Percentiles rank a stretch among this genome's conserved stretches.
These are phyloP conservation scores for Chaetomiaceae sp. DNA, from an alignment of 2,329 filamentous ascomycete species.

Conservation along the genomic window DNA sequence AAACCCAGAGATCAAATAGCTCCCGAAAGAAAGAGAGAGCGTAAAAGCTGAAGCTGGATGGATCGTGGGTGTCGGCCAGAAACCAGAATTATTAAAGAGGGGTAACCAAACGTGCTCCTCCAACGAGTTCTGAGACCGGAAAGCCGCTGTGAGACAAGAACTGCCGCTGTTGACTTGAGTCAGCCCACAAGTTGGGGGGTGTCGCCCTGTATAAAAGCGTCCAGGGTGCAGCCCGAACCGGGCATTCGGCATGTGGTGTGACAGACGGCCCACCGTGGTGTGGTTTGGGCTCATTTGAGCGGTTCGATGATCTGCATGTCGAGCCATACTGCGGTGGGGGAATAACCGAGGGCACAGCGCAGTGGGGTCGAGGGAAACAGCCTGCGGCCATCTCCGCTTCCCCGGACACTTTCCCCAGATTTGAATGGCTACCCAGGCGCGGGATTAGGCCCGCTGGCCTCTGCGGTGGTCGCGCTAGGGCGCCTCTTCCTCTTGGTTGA, in stretches of 20 bases:
- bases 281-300: slow-evolving; percentile 8
- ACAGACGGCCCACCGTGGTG: slow-evolving; percentile 18
- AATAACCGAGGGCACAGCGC: slow-evolving; percentile 1
- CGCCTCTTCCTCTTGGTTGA: too few species aligned
- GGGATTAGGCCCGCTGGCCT: background rate
- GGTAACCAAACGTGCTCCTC: background rate
- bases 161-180: background rate
- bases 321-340: slow-evolving; percentile 6
- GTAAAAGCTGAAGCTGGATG: background rate
- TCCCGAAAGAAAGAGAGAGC: background rate
- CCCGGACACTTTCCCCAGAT: slow-evolving; percentile 6
- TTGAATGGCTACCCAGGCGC: background rate
- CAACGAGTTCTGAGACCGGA: background rate
- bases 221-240: background rate
- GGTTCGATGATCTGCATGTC: slow-evolving; percentile 12
- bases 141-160: slow-evolving; percentile 3
- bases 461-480: background rate
- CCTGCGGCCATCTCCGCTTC: slow-evolving; percentile 1
- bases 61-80: too few species aligned
- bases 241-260: slow-evolving; percentile 20
- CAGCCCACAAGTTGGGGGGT: slow-evolving; percentile 2
- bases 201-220: background rate
- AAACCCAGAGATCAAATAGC: background rate
- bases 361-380: background rate
- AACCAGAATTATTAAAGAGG: too few species aligned